These are phyloP conservation scores for Penicillium alfredii DNA, from an alignment of 495 filamentous ascomycete species.

Conservation along the genomic window DNA sequence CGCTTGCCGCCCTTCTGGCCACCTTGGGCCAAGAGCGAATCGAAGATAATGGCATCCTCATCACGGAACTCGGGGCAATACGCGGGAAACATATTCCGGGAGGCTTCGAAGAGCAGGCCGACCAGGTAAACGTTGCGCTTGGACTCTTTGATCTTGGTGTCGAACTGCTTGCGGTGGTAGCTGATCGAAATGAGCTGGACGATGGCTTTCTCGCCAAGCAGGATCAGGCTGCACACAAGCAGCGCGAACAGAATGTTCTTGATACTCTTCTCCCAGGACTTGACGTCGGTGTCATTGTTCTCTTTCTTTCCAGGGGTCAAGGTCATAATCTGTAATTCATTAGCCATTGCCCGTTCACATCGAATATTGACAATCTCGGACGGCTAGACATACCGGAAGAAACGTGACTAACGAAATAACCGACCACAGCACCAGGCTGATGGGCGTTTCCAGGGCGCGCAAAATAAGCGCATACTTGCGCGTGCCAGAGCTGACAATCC, in stretches of 20 bases:
- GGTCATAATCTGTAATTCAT: slow-evolving; percentile 36
- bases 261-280: slow-evolving; percentile 55
- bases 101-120: slow-evolving; percentile 82
- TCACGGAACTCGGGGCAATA: slow-evolving; percentile 87
- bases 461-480: slow-evolving; percentile 87
- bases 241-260: slow-evolving; percentile 68
- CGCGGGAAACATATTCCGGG: slow-evolving; percentile 77
- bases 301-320: slow-evolving; percentile 31
- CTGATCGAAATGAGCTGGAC: slow-evolving; percentile 91
- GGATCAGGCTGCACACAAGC: slow-evolving; percentile 71
- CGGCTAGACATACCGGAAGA: slow-evolving; percentile 43
- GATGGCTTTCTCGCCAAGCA: slow-evolving; percentile 72
- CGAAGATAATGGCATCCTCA: slow-evolving; percentile 85
- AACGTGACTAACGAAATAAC: slow-evolving; percentile 77
- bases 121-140: slow-evolving; percentile 79
- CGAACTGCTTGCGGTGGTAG: slow-evolving; percentile 93
- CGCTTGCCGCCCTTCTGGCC: slow-evolving; percentile 24
- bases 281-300: slow-evolving; percentile 25
- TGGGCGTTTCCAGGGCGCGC: slow-evolving; percentile 69
- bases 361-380: slow-evolving; percentile 3
- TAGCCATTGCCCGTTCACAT: too few species aligned
- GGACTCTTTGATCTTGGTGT: slow-evolving; percentile 76
- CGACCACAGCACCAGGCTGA: slow-evolving; percentile 85
- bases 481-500: slow-evolving; percentile 85
- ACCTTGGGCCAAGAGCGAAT: slow-evolving; percentile 52